Evolutionary conservation across 2,329 filamentous ascomycete species (phyloP).

Genomic region (Aureobasidium pullulans): DNA sequence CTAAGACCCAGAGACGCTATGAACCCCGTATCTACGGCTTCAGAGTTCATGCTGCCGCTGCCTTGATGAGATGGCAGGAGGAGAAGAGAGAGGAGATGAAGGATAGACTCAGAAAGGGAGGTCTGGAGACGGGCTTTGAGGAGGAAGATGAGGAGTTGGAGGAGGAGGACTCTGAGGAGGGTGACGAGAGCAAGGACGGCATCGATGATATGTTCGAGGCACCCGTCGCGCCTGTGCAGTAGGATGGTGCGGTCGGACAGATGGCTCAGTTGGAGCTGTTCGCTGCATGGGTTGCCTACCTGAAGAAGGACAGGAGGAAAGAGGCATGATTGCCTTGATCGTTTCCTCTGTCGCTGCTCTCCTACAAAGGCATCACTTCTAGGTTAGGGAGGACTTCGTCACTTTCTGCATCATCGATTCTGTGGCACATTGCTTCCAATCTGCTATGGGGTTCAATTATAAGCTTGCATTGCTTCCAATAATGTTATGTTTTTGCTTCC

Average conservation of each 20-base stretch:
- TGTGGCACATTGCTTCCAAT: not conserved
- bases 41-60: conserved; percentile 83
- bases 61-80: conserved; percentile 87
- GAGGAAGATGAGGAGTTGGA: conserved; percentile 56
- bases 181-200: conserved; percentile 49
- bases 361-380: not conserved
- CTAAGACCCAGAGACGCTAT: conserved; percentile 80
- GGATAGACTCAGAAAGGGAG: conserved; percentile 59
- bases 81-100: conserved; percentile 75
- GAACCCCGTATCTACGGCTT: conserved; percentile 90
- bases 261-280: too few species aligned
- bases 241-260: not conserved
- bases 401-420: not conserved
- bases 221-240: conserved; percentile 10
- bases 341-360: not conserved
- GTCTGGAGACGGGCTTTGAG: conserved; percentile 72
- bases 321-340: not conserved
- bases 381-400: not conserved
- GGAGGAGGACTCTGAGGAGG: conserved; percentile 51
- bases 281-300: not conserved
- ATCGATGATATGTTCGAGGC: conserved; percentile 39
- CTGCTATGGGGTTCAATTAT: not conserved
- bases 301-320: not conserved
- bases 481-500: not conserved
- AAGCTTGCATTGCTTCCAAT: not conserved